phyloP scores from a whole-genome alignment of 2,329 filamentous ascomycete genomes.

The Diaporthe amygdali region DNA sequence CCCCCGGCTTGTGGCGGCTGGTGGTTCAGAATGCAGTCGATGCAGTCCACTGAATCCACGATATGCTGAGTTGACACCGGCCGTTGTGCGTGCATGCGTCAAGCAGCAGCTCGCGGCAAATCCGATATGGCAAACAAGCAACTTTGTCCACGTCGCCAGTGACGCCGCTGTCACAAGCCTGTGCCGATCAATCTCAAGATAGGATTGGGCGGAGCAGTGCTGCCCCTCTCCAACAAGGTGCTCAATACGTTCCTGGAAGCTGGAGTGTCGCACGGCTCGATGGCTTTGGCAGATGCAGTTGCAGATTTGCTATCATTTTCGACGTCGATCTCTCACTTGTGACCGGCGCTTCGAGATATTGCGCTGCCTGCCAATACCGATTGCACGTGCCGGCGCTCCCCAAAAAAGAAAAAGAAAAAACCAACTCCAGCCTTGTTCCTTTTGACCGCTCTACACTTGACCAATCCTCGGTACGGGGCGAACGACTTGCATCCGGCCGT shows the following conservation, averaged over 20 bases:
- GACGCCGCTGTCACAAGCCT: not conserved
- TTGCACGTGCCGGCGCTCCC: not conserved
- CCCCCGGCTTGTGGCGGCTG: not conserved
- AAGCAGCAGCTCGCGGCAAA: not conserved
- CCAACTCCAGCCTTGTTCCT: not conserved
- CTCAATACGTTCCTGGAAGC: not conserved
- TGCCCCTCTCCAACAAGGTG: not conserved
- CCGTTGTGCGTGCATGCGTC: not conserved
- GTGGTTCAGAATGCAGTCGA: not conserved
- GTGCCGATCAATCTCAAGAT: not conserved
- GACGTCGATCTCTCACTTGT: constrained; percentile 26
- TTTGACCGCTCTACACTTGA: constrained; percentile 1
- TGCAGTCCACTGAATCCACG: not conserved
- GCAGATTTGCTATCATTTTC: constrained; percentile 12
- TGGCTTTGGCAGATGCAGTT: not conserved
- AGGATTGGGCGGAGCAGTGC: constrained; percentile 1
- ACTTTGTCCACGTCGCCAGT: not conserved
- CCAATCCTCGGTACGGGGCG: not conserved
- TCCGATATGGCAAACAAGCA: not conserved
- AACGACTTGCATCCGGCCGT: constrained; percentile 9
- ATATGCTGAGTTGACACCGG: not conserved
- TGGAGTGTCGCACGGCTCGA: constrained; percentile 15
- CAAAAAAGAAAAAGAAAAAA: not conserved
- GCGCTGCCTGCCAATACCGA: not conserved
- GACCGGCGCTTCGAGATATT: not conserved